Conservation (phyloP, 2,329 filamentous ascomycete species). For the Fusarium haematococcum region DNA sequence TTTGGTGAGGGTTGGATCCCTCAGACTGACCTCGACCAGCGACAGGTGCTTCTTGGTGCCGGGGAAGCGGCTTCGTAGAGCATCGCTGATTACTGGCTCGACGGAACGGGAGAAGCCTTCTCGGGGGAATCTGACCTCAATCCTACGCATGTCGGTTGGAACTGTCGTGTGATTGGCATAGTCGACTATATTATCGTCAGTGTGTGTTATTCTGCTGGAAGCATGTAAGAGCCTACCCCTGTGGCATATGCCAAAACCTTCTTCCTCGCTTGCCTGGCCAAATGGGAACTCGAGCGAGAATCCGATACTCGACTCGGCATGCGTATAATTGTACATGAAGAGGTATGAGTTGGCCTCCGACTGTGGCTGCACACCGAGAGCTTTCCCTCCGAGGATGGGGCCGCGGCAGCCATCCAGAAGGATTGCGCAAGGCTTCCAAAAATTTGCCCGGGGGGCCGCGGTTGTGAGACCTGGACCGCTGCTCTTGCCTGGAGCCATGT, state of each 20-base stretch:
- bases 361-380: neutral
- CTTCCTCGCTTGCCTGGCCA: neutral
- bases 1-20: neutral
- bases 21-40: neutral
- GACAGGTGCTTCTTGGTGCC: neutral
- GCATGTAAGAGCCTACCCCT: neutral
- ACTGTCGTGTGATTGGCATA: neutral
- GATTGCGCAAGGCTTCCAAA: neutral
- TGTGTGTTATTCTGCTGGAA: neutral
- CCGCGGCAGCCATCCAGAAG: neutral
- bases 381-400: neutral
- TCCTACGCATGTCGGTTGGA: neutral
- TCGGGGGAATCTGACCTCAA: neutral
- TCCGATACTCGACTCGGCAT: neutral
- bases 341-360: neutral
- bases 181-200: neutral
- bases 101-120: neutral
- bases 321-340: neutral
- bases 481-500: neutral
- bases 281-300: neutral
- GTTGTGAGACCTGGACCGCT: neutral
- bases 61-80: neutral
- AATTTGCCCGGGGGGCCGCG: neutral
- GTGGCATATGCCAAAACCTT: neutral
- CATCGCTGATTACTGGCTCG: neutral